Percentiles rank a stretch among this genome's conserved stretches.
These are phyloP conservation scores for Urochloa ruziziensis DNA, from an alignment of 176 grass and related monocot species.

Conservation along the genomic window DNA sequence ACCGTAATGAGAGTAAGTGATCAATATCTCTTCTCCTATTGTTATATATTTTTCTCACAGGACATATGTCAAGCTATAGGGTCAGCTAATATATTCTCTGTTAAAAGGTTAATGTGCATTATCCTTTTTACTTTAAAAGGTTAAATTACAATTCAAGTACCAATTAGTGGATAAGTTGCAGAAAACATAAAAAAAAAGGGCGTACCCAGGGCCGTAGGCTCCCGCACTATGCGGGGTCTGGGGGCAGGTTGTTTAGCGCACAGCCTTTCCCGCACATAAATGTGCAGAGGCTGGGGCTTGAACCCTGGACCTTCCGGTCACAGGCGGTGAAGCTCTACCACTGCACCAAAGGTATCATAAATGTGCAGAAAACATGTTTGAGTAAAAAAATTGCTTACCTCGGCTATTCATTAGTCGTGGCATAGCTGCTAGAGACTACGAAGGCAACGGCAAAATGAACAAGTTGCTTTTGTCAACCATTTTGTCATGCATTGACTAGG, in stretches of 20 bases:
- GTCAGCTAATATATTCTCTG: background rate
- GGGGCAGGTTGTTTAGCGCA: no score
- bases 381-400: background rate
- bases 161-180: background rate
- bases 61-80: background rate
- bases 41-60: background rate
- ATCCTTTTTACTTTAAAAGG: background rate
- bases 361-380: background rate
- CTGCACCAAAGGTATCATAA: no score
- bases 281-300: no score
- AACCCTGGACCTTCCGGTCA: no score
- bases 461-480: background rate
- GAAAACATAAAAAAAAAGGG: no score
- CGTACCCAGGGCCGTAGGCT: no score
- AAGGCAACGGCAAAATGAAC: background rate
- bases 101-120: background rate
- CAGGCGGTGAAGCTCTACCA: no score
- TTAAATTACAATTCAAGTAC: background rate
- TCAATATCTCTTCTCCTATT: slow-evolving; percentile 2
- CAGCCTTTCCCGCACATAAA: no score
- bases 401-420: background rate
- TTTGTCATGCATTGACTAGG: background rate
- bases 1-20: slow-evolving; percentile 18
- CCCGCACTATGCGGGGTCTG: no score
- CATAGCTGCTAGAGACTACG: background rate